phyloP scores from a whole-genome alignment of 352 stramenopile species.

The Phytophthora multivora region DNA sequence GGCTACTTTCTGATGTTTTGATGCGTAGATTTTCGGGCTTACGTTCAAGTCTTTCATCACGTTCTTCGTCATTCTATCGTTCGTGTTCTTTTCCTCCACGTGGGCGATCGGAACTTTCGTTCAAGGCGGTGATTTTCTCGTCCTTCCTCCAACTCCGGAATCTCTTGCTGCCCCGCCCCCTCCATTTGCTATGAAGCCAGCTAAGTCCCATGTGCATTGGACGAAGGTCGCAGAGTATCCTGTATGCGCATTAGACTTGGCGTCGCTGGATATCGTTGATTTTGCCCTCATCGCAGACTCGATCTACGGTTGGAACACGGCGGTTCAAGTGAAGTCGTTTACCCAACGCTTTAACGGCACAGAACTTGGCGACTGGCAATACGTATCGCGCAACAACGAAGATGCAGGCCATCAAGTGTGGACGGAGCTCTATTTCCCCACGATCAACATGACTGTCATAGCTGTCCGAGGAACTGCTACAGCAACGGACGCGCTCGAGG shows the following conservation, averaged over 20 bases:
- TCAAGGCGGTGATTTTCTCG: conserved; percentile 81
- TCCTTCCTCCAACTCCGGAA: conserved; percentile 54
- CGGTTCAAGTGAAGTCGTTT: conserved; percentile 76
- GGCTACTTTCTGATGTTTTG: conserved; percentile 6
- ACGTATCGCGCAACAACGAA: conserved; percentile 75
- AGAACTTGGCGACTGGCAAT: conserved; percentile 75
- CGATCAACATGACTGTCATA: conserved; percentile 86
- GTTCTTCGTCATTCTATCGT: conserved; percentile 81
- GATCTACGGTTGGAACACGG: conserved; percentile 82
- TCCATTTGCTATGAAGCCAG: conserved; percentile 22
- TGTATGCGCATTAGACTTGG: conserved; percentile 74
- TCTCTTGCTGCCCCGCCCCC: conserved; percentile 19
- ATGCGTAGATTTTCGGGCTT: conserved; percentile 72
- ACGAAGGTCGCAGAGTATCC: conserved; percentile 76
- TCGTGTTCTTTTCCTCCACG: conserved; percentile 88
- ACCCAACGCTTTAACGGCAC: conserved; percentile 84
- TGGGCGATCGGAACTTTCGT: conserved; percentile 89
- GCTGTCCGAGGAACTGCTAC: conserved; percentile 84
- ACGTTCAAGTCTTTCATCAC: conserved; percentile 90
- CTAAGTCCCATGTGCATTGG: conserved; percentile 23
- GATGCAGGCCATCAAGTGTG: conserved; percentile 74
- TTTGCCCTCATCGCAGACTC: conserved; percentile 87
- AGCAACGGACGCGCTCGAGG: conserved; percentile 82
- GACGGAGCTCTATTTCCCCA: conserved; percentile 84
- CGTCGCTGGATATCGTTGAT: conserved; percentile 74